Base-by-base conservation (phyloP, 139 green algal species). In the Limnomonas spitsbergensis region DNA sequence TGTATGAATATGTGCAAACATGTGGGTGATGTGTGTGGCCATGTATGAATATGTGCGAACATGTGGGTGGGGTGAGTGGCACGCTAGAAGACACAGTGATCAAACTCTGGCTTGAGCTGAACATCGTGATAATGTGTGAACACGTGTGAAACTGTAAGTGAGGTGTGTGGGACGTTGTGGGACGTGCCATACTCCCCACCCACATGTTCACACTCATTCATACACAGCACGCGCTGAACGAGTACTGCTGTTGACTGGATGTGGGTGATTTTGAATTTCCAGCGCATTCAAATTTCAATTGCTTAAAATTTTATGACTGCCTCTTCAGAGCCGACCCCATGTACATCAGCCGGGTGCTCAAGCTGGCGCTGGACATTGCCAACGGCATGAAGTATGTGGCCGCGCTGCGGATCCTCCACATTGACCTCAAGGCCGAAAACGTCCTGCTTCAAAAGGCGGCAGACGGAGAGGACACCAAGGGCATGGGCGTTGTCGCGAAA, bases 391-490 rank as follows among this genome's bases (percentile, higher is more conserved):
- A 77, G 42, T 56, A 84, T 73, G 34, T 84, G 67, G 73, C 80
- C 37, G 4, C 80, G 24, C 74, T 84, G 47, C 35, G 80, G 14
- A 72, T 84, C 14, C 69, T 84, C 3, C 80, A 84, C 38, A 73
- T 66, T 0, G 80, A 83, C 66, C 66, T 83, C 34, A 83, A 83
- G 79, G 78, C 82, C 1, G 82, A 87, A 69, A 87, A 87, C 53
- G 78, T 87, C 52, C 52, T 87, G 82, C 82, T 87, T 36, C 32
- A 66, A 7, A 40, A 39, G 3, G 42, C 53, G 29, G 40, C 53
- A 2, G 24, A 24, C 29, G 31, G 37, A 7, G 2, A 4, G 1
- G 80, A 84, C 26, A 78, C 47, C 2, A 53, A 66, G 37, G 61
- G 61, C 61, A 52, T 52, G 26, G 81, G 81, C 37, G 56, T 82